These are phyloP conservation scores for Beauveria sp. DNA, from an alignment of 2,329 filamentous ascomycete genomes.

Conservation along the genomic window DNA sequence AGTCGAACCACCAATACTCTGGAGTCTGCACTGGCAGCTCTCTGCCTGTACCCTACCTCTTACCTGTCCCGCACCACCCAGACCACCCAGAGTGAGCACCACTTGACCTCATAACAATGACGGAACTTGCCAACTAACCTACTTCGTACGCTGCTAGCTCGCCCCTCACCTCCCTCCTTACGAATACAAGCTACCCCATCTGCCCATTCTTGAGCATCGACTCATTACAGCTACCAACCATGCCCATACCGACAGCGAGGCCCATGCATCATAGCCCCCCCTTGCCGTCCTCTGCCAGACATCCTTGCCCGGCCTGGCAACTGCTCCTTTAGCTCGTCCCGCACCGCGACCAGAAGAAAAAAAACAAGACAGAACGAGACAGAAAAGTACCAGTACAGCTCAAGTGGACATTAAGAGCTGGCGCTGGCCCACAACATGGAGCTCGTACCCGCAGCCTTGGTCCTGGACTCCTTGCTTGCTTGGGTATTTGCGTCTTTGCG, in stretches of 20 bases:
- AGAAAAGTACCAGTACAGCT: not conserved
- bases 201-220: constrained; percentile 1
- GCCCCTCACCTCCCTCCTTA: constrained; percentile 6
- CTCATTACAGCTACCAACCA: not conserved
- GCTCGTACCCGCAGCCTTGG: constrained; percentile 9
- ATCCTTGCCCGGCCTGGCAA: constrained; percentile 5
- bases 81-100: not conserved
- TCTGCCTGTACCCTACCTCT: not conserved
- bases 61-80: not conserved
- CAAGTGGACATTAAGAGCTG: constrained; percentile 1
- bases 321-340: not conserved
- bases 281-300: not conserved
- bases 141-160: not conserved
- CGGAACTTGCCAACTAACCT: not conserved
- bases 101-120: constrained; percentile 8
- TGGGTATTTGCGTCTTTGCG: not conserved
- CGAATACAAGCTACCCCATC: not conserved
- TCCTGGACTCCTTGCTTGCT: not conserved
- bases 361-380: constrained; percentile 3
- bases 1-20: not conserved
- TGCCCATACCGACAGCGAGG: constrained; percentile 3
- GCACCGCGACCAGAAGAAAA: constrained; percentile 1
- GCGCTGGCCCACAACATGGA: not conserved
- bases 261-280: constrained; percentile 5
- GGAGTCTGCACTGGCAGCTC: too few species aligned